A percentile compares a stretch with the other conserved stretches of the same genome.
Conservation (phyloP, 2,329 filamentous ascomycete genomes). For the Beauveria pseudobassiana region DNA sequence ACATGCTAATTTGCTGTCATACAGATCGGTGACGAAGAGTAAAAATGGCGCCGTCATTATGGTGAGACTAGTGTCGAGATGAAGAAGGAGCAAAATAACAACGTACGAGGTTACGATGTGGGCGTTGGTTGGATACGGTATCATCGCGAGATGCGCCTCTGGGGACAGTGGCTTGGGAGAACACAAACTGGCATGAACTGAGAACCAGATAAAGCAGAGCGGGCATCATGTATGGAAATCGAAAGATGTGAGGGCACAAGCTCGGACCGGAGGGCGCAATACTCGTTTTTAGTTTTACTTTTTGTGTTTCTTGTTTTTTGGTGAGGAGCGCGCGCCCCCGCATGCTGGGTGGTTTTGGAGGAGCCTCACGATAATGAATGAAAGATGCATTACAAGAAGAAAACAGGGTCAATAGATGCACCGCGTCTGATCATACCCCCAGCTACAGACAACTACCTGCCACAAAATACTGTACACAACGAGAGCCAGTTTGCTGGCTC, state of each 20-base stretch:
- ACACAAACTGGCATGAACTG: background rate
- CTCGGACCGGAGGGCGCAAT: background rate
- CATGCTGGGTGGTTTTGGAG: background rate
- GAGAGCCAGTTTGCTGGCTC: background rate
- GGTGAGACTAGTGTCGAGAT: too few species aligned
- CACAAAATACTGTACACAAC: background rate
- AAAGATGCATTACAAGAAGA: background rate
- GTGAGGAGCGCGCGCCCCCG: background rate
- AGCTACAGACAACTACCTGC: too few species aligned
- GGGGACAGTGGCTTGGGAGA: background rate
- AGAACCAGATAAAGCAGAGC: background rate
- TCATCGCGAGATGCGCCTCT: background rate
- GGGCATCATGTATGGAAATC: background rate
- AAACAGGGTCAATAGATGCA: background rate
- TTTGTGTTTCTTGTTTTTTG: background rate
- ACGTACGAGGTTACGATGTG: slow-evolving; percentile 4
- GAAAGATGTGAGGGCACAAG: background rate
- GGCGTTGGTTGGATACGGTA: slow-evolving; percentile 5
- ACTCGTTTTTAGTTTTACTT: background rate
- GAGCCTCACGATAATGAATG: slow-evolving; percentile 10
- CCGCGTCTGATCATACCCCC: background rate
- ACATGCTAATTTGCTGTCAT: background rate
- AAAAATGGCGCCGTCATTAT: slow-evolving; percentile 1
- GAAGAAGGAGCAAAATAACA: background rate
- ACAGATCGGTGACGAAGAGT: slow-evolving; percentile 24